phyloP scores from a whole-genome alignment of 257 asterid species.

The Prunella vulgaris region DNA sequence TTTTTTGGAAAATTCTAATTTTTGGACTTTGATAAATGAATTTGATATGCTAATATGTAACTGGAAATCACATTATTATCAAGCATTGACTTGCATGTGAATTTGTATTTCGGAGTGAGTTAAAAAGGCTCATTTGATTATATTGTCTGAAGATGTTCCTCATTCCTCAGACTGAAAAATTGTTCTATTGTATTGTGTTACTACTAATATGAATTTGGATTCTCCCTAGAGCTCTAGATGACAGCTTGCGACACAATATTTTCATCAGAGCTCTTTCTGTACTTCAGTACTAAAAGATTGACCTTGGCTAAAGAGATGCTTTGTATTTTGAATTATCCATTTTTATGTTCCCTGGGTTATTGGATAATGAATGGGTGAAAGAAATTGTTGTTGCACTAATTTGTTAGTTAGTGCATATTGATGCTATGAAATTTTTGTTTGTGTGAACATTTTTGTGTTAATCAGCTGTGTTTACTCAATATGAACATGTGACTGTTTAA shows the following conservation, averaged over 20 bases:
- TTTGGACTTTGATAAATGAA: neutral
- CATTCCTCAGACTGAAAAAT: neutral
- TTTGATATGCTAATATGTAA: neutral
- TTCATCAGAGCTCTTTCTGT: neutral
- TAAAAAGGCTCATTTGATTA: neutral
- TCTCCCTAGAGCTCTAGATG: neutral
- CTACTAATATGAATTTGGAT: neutral
- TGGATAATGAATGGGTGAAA: neutral
- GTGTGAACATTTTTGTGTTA: neutral
- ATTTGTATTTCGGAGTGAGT: neutral
- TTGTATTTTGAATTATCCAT: neutral
- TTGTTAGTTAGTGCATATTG: neutral
- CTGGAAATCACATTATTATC: neutral
- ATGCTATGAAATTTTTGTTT: neutral
- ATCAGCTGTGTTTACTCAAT: neutral
- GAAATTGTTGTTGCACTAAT: neutral
- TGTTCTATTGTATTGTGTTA: neutral
- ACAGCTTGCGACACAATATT: neutral
- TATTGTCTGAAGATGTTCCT: conserved; percentile 5
- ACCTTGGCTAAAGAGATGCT: conserved; percentile 1
- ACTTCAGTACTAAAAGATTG: conserved; percentile 10
- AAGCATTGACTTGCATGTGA: neutral
- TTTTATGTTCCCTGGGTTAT: neutral
- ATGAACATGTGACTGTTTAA: neutral
- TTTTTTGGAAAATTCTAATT: neutral